These are phyloP conservation scores for Gossypium schwendimanii DNA, from an alignment of 441 rosid genomes.

Conservation along the genomic window DNA sequence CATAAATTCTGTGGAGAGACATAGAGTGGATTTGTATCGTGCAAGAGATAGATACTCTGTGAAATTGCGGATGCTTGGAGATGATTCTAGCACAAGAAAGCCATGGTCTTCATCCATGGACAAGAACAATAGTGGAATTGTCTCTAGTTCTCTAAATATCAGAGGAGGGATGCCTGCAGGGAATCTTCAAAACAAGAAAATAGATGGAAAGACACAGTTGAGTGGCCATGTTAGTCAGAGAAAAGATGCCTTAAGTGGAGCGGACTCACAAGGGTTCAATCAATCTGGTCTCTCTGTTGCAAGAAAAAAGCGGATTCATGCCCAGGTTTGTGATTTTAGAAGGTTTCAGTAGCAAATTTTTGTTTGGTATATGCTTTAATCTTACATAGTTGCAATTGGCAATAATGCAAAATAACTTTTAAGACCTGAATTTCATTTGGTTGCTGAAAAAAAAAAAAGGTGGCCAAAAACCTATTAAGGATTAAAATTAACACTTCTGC, in stretches of 20 bases:
- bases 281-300: constrained; percentile 65
- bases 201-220: constrained; percentile 57
- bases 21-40: constrained; percentile 72
- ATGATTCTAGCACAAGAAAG: constrained; percentile 60
- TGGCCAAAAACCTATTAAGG: background rate
- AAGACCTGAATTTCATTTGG: background rate
- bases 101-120: constrained; percentile 54
- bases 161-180: constrained; percentile 58
- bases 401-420: constrained; percentile 10
- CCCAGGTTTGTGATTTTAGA: constrained; percentile 55
- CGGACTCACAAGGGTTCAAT: constrained; percentile 61
- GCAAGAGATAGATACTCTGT: constrained; percentile 75
- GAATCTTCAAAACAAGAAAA: constrained; percentile 51
- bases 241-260: constrained; percentile 59
- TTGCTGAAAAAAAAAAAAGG: background rate
- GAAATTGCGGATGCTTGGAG: constrained; percentile 84
- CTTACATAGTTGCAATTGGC: background rate
- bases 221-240: constrained; percentile 65
- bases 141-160: constrained; percentile 44
- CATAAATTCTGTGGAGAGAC: constrained; percentile 80
- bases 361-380: constrained; percentile 7
- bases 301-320: constrained; percentile 81
- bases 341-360: constrained; percentile 9
- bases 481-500: background rate
- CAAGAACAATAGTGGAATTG: constrained; percentile 43